Evolutionary conservation across 1,284 basidiomycete species (phyloP).

Genomic region (Gymnopus androsaceus): DNA sequence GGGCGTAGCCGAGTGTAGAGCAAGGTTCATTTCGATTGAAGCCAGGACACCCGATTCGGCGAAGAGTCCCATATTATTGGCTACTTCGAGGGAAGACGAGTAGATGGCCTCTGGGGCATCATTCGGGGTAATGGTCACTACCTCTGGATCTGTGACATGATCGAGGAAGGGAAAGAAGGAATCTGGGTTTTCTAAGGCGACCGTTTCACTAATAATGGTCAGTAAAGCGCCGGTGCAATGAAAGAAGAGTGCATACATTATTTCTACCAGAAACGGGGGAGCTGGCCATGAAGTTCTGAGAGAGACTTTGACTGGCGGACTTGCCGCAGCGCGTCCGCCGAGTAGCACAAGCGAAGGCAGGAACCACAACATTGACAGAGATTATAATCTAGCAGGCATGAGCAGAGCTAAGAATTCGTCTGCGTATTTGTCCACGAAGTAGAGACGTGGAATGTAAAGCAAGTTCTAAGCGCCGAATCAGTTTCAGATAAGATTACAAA

Average conservation of each 20-base stretch:
- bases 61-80: constrained; percentile 48
- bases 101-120: constrained; percentile 56
- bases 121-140: constrained; percentile 33
- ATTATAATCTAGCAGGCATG: not conserved
- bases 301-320: constrained; percentile 77
- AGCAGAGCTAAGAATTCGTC: not conserved
- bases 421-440: not conserved
- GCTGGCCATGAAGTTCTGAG: constrained; percentile 82
- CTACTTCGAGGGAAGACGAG: constrained; percentile 53
- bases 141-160: constrained; percentile 56
- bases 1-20: constrained; percentile 68
- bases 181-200: constrained; percentile 62
- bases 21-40: constrained; percentile 63
- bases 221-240: not conserved
- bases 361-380: constrained; percentile 6
- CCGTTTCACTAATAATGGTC: constrained; percentile 41
- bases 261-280: constrained; percentile 76
- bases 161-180: constrained; percentile 73
- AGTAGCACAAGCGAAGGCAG: not conserved
- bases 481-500: not conserved
- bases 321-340: constrained; percentile 29
- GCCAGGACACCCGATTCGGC: constrained; percentile 49
- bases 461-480: not conserved
- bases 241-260: constrained; percentile 60
- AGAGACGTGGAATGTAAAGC: not conserved